Conservation (phyloP, 2,329 filamentous ascomycete genomes). For the Penicillium sp. region DNA sequence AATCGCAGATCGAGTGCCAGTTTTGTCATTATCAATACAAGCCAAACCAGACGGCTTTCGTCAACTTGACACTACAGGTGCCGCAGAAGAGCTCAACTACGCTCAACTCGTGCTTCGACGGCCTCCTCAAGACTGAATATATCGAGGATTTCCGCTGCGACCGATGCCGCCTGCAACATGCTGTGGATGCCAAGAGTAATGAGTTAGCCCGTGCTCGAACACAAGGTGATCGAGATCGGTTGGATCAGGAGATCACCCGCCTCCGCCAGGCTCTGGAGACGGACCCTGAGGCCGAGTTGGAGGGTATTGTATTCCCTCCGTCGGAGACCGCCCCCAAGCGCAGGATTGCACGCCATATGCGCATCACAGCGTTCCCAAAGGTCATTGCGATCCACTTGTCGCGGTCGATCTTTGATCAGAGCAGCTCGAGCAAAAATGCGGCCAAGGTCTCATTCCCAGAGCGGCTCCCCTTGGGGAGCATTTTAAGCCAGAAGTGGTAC, state of each 20-base stretch:
- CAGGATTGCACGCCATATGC: slow-evolving; percentile 81
- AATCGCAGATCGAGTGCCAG: slow-evolving; percentile 93
- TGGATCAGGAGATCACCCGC: slow-evolving; percentile 61
- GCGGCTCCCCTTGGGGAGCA: slow-evolving; percentile 73
- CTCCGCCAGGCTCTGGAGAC: slow-evolving; percentile 69
- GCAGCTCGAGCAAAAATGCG: slow-evolving; percentile 83
- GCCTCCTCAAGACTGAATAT: slow-evolving; percentile 88
- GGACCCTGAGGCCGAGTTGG: slow-evolving; percentile 75
- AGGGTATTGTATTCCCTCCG: slow-evolving; percentile 72
- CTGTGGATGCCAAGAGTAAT: slow-evolving; percentile 61
- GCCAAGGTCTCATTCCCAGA: slow-evolving; percentile 94
- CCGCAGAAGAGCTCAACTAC: slow-evolving; percentile 79
- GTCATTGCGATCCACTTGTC: slow-evolving; percentile 90
- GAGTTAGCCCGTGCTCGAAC: slow-evolving; percentile 58
- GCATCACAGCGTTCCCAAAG: slow-evolving; percentile 83
- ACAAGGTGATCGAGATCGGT: slow-evolving; percentile 50
- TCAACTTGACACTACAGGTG: slow-evolving; percentile 87
- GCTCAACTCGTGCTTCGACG: slow-evolving; percentile 85
- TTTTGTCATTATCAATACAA: slow-evolving; percentile 87
- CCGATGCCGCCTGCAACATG: slow-evolving; percentile 82
- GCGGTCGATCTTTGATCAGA: slow-evolving; percentile 82
- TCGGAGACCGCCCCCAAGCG: slow-evolving; percentile 72
- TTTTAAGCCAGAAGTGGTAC: slow-evolving; percentile 76
- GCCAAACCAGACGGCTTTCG: slow-evolving; percentile 78
- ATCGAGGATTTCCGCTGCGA: slow-evolving; percentile 98